Percentiles rank a stretch among this genome's conserved stretches.
phyloP scores from a whole-genome alignment of 2,329 filamentous ascomycete genomes.

The Penicillium griseofulvum region DNA sequence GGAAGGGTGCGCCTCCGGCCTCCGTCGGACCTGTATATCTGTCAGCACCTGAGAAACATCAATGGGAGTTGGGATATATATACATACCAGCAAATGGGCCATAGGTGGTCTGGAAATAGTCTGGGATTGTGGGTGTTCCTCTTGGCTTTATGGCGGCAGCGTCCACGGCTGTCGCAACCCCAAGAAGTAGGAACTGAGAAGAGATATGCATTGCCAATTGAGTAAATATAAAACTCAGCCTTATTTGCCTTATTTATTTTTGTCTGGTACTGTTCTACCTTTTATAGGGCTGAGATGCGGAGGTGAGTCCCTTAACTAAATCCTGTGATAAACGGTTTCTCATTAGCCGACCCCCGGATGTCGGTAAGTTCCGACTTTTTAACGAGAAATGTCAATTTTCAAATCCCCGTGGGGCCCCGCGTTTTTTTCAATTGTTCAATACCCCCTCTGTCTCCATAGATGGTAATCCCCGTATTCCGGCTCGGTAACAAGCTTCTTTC shows the following conservation, averaged over 20 bases:
- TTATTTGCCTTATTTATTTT: too few species aligned
- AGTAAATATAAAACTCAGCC: neutral
- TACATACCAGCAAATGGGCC: neutral
- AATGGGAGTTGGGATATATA: neutral
- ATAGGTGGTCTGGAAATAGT: neutral
- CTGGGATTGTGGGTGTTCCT: neutral
- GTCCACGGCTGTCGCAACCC: neutral
- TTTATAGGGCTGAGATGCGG: neutral
- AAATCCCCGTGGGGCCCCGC: neutral
- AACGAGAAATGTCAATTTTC: too few species aligned
- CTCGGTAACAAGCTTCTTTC: neutral
- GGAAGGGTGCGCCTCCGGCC: conserved; percentile 67
- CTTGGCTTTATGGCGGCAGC: neutral
- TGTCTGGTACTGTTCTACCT: neutral
- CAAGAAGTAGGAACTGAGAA: neutral
- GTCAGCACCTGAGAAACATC: neutral
- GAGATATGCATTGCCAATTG: neutral
- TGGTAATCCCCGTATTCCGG: neutral
- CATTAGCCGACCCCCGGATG: neutral
- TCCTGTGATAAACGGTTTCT: too few species aligned
- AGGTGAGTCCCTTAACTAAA: neutral
- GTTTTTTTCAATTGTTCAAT: neutral
- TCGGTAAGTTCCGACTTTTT: neutral
- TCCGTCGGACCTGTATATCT: conserved; percentile 26
- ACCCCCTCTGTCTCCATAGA: neutral